Evolutionary conservation across 2,329 filamentous ascomycete genomes (phyloP), one percentile per base, ranked within the genome.

Genomic region (Clonostachys chloroleuca): DNA sequence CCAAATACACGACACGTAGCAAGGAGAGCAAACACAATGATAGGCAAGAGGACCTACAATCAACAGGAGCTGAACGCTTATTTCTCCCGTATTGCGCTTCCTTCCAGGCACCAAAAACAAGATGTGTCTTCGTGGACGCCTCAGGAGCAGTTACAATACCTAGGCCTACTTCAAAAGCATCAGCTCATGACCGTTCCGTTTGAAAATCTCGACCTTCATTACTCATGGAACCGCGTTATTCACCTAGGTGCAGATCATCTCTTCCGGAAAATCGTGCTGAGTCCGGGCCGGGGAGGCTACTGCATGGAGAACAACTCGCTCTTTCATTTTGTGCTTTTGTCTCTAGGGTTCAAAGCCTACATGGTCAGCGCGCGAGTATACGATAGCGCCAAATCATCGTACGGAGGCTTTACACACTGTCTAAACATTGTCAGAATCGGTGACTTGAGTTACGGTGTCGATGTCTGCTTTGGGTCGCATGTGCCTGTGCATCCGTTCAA

Each of bases 231-330:
- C 41, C 56, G 61, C 16, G 46, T 54, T 4, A 56, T 66, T 35
- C 48, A 60, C 34, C 66, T 74, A 34, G 53, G 61, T 5, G 64
- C 69, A 1, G 57, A 63, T 13, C 53, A 57, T n/a, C 16, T 70
- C 4, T 72, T 67, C 49, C 47, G 58, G 13, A 74, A 73, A 48
- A 59, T 72, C 44, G 59, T 74, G 40, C 17, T 18, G 24, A 58
- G 52, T 16, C 56, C 56, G 7, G 60, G 61, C 12, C 59, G 69
- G 5, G 72, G 73, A 12, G 72, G 72, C 0, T 75, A 75, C 51
- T 75, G 71, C 54, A 69, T 75, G 58, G 71, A 74, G 51, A 58
- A 59, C 24, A 67, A 63, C 50, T 64, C 73, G 20, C 61, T 75
- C 6, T 72, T 75, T 51, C 62, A 70, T 48, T 62, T 68, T 34